Conservation (phyloP, 306 rosid species). For the Geum urbanum region DNA sequence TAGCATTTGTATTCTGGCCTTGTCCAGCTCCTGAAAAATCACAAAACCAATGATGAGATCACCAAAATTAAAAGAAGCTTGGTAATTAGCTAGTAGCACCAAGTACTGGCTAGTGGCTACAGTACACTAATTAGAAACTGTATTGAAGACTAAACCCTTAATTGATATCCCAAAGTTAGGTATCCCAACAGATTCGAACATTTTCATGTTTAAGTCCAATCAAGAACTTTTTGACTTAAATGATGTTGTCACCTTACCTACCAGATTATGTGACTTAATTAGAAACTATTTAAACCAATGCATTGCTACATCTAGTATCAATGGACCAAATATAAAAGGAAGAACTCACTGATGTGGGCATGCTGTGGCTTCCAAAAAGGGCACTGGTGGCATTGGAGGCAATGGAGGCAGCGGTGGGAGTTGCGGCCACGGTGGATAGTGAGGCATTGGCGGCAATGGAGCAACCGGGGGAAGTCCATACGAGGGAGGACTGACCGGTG, state of each 20-base stretch:
- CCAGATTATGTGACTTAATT: not conserved
- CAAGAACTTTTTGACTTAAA: too few species aligned
- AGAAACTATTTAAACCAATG: not conserved
- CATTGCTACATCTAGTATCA: not conserved
- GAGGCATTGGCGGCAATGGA: slow-evolving; percentile 4
- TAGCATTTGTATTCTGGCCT: slow-evolving; percentile 64
- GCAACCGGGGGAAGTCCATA: slow-evolving; percentile 41
- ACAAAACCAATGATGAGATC: not conserved
- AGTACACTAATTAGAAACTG: too few species aligned
- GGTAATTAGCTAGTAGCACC: not conserved
- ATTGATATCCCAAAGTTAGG: not conserved
- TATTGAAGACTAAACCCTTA: not conserved
- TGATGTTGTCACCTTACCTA: not conserved
- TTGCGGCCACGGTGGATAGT: slow-evolving; percentile 41
- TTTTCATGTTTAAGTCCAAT: not conserved
- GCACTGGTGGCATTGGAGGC: slow-evolving; percentile 42
- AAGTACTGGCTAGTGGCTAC: too few species aligned
- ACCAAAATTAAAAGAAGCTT: not conserved
- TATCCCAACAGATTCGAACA: not conserved
- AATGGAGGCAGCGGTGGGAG: slow-evolving; percentile 17
- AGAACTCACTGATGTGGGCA: slow-evolving; percentile 65
- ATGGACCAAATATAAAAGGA: not conserved
- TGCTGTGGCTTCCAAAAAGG: slow-evolving; percentile 62
- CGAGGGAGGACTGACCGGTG: slow-evolving; percentile 25
- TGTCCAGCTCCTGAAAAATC: slow-evolving; percentile 56